These are phyloP conservation scores for Onygena corvina DNA, from an alignment of 2,329 filamentous ascomycete species.

Conservation along the genomic window DNA sequence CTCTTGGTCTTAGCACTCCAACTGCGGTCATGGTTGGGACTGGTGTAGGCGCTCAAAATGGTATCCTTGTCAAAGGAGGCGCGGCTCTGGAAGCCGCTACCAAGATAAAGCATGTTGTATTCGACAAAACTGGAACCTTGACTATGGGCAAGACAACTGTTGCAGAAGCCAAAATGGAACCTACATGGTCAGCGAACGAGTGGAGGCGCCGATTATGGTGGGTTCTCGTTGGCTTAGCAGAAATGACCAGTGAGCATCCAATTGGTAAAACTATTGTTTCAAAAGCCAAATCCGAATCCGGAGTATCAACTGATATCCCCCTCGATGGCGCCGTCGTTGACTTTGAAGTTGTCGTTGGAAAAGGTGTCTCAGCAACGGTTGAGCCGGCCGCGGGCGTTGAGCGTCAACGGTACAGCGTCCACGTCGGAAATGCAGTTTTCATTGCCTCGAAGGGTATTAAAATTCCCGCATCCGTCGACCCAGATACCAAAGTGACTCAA, in stretches of 20 bases:
- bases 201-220: slow-evolving; percentile 73
- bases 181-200: slow-evolving; percentile 57
- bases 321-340: slow-evolving; percentile 76
- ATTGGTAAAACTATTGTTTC: slow-evolving; percentile 77
- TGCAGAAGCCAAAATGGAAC: slow-evolving; percentile 54
- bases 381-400: slow-evolving; percentile 61
- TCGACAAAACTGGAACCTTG: slow-evolving; percentile 74
- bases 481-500: slow-evolving; percentile 23
- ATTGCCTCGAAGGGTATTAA: slow-evolving; percentile 57
- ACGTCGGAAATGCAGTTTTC: slow-evolving; percentile 71
- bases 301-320: slow-evolving; percentile 56
- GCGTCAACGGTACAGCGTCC: slow-evolving; percentile 60
- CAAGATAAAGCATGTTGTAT: slow-evolving; percentile 54
- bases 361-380: slow-evolving; percentile 69
- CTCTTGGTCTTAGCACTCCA: slow-evolving; percentile 86
- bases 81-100: slow-evolving; percentile 70
- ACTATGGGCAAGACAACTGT: slow-evolving; percentile 95
- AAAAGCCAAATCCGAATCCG: slow-evolving; percentile 64
- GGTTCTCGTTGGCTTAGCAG: slow-evolving; percentile 87
- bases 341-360: slow-evolving; percentile 71
- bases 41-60: slow-evolving; percentile 88
- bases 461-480: slow-evolving; percentile 31
- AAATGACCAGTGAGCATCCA: slow-evolving; percentile 91
- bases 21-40: slow-evolving; percentile 99
- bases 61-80: slow-evolving; percentile 95